These are phyloP conservation scores for Lodderomyces beijingensis DNA, from an alignment of 1,139 yeast genomes.

Conservation along the genomic window DNA sequence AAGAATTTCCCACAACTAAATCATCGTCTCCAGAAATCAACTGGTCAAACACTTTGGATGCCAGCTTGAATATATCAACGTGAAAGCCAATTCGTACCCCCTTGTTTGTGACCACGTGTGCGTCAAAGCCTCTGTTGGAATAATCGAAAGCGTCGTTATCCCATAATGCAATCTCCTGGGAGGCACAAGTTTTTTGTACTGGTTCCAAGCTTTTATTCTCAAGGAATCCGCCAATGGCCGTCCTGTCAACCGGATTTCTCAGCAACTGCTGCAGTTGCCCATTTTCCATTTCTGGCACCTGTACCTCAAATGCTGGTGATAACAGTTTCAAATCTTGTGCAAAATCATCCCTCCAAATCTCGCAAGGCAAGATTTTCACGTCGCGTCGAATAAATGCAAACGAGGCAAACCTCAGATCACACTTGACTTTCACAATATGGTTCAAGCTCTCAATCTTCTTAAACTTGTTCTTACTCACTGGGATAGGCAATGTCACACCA, in stretches of 20 bases:
- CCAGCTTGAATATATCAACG: constrained; percentile 20
- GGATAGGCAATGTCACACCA: constrained; percentile 21
- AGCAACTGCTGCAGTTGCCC: constrained; percentile 37
- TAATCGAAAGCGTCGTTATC: constrained; percentile 11
- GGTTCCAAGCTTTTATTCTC: too few relatives aligned
- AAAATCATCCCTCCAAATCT: constrained; percentile 41
- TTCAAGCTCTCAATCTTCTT: constrained; percentile 51
- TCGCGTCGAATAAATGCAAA: constrained; percentile 72
- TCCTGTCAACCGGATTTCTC: too few relatives aligned
- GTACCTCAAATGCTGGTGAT: constrained; percentile 41
- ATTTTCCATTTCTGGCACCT: too few relatives aligned
- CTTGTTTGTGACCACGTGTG: constrained; percentile 16
- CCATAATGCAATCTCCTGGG: neutral
- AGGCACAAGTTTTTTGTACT: too few relatives aligned
- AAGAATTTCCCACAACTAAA: constrained; percentile 15
- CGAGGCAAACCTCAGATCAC: constrained; percentile 64
- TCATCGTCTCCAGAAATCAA: constrained; percentile 14
- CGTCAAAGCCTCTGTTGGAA: constrained; percentile 23
- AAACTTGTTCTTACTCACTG: constrained; percentile 43
- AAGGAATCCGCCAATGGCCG: too few relatives aligned
- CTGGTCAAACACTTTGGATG: constrained; percentile 1
- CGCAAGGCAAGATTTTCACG: constrained; percentile 48
- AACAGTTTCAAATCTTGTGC: constrained; percentile 45
- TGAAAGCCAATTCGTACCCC: constrained; percentile 28
- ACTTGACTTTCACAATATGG: constrained; percentile 52